Conservation (phyloP, 768 basidiomycete genomes). For the Collybiopsis luxurians region DNA sequence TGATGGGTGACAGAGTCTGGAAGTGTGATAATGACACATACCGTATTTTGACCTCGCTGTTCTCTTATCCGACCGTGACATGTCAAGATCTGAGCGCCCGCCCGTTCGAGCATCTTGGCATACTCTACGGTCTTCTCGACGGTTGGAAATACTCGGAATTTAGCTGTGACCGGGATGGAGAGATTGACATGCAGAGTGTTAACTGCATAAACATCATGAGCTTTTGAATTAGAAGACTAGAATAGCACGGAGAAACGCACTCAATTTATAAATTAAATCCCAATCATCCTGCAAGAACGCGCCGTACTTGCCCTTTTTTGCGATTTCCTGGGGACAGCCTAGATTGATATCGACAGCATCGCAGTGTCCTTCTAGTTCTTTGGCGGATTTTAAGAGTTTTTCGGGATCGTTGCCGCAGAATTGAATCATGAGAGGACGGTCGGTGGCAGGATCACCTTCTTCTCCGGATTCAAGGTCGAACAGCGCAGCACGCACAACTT, state of each 20-base stretch:
- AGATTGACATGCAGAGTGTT: slow-evolving; percentile 83
- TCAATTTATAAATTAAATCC: slow-evolving; percentile 80
- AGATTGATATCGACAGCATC: slow-evolving; percentile 96
- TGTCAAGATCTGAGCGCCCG: slow-evolving; percentile 93
- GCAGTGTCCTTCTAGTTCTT: slow-evolving; percentile 70
- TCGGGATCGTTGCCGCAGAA: slow-evolving; percentile 93
- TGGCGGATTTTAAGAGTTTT: slow-evolving; percentile 73
- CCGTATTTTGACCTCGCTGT: slow-evolving; percentile 83
- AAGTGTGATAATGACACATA: slow-evolving; percentile 18
- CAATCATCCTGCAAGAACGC: slow-evolving; percentile 94
- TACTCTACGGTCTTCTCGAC: slow-evolving; percentile 89
- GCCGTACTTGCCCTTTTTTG: slow-evolving; percentile 82
- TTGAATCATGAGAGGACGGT: slow-evolving; percentile 87
- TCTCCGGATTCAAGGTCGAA: slow-evolving; percentile 74
- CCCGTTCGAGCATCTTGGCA: slow-evolving; percentile 92
- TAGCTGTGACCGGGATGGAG: slow-evolving; percentile 91
- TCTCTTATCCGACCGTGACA: slow-evolving; percentile 92
- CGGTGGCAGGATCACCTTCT: slow-evolving; percentile 72
- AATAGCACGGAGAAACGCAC: slow-evolving; percentile 36
- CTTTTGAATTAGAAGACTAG: neutral
- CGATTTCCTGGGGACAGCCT: slow-evolving; percentile 95
- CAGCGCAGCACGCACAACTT: slow-evolving; percentile 55
- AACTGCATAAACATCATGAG: slow-evolving; percentile 67
- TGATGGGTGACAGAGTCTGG: neutral
- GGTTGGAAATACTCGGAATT: slow-evolving; percentile 88